Evolutionary conservation across 2,329 filamentous ascomycete genomes (phyloP).

Genomic region (Plenodomus biglobosus): DNA sequence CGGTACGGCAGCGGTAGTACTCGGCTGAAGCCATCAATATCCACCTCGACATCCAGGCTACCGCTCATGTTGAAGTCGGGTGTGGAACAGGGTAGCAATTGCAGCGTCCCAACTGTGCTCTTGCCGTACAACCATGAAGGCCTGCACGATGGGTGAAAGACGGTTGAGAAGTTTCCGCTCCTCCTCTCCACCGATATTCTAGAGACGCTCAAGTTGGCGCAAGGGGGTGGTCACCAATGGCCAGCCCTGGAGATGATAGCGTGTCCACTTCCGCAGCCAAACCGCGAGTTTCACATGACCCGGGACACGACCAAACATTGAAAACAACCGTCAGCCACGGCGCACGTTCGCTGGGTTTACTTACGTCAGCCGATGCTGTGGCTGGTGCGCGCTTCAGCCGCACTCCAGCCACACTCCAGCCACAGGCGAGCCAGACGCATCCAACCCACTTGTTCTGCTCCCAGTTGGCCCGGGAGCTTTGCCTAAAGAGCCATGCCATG

Average conservation of each 20-base stretch:
- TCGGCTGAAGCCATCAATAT: slow-evolving; percentile 82
- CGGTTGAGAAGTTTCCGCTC: slow-evolving; percentile 12
- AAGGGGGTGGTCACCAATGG: slow-evolving; percentile 16
- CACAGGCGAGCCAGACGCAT: slow-evolving; percentile 1
- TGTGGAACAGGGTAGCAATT: slow-evolving; percentile 18
- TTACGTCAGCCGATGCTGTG: slow-evolving; percentile 16
- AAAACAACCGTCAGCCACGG: slow-evolving; percentile 14
- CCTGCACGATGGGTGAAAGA: not conserved
- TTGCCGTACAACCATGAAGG: slow-evolving; percentile 23
- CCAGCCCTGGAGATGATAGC: slow-evolving; percentile 16
- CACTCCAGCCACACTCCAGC: slow-evolving; percentile 20
- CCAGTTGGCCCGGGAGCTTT: slow-evolving; percentile 16
- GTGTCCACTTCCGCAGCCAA: slow-evolving; percentile 40
- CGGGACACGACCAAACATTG: slow-evolving; percentile 19
- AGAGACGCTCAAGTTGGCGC: slow-evolving; percentile 8
- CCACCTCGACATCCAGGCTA: slow-evolving; percentile 67
- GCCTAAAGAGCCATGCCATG: slow-evolving; percentile 28
- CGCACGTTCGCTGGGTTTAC: not conserved
- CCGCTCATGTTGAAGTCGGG: slow-evolving; percentile 62
- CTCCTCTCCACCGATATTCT: not conserved
- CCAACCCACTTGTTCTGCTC: not conserved
- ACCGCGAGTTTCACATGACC: too few species aligned
- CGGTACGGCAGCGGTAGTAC: slow-evolving; percentile 87
- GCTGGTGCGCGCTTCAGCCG: slow-evolving; percentile 9
- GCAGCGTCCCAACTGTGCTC: slow-evolving; percentile 25